Evolutionary conservation across 495 filamentous ascomycete genomes (phyloP).

Genomic region (Astrocystis sublimbata): DNA sequence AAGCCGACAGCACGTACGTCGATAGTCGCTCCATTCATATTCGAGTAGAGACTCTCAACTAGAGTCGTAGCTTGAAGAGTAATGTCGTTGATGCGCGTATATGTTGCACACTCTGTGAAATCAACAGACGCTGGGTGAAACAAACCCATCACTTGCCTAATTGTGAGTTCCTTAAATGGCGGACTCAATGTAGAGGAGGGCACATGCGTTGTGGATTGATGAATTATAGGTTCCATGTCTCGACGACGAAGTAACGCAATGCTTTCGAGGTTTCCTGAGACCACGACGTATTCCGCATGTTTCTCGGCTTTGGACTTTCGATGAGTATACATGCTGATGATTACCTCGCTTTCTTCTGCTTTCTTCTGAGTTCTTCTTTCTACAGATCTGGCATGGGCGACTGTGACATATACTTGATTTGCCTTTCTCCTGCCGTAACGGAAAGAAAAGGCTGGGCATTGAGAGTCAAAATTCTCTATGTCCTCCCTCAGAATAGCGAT

Average conservation of each 20-base stretch:
- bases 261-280: not conserved
- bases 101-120: not conserved
- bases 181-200: not conserved
- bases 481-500: not conserved
- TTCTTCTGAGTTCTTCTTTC: not conserved
- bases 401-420: not conserved
- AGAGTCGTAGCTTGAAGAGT: not conserved
- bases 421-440: not conserved
- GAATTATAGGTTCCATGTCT: not conserved
- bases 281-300: not conserved
- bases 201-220: not conserved
- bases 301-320: not conserved
- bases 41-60: slow-evolving; percentile 1
- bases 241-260: slow-evolving; percentile 1
- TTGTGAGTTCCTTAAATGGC: not conserved
- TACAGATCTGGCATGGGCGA: not conserved
- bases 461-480: not conserved
- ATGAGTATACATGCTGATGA: not conserved
- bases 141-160: not conserved
- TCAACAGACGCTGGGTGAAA: slow-evolving; percentile 5
- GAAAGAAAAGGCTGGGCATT: not conserved
- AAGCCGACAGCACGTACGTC: slow-evolving; percentile 1
- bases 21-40: not conserved
- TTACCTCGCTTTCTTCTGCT: not conserved
- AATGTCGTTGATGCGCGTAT: not conserved